Percentiles rank a stretch among this genome's conserved stretches.
phyloP scores from a whole-genome alignment of 352 stramenopile species.

The Phytophthora cryptogea region DNA sequence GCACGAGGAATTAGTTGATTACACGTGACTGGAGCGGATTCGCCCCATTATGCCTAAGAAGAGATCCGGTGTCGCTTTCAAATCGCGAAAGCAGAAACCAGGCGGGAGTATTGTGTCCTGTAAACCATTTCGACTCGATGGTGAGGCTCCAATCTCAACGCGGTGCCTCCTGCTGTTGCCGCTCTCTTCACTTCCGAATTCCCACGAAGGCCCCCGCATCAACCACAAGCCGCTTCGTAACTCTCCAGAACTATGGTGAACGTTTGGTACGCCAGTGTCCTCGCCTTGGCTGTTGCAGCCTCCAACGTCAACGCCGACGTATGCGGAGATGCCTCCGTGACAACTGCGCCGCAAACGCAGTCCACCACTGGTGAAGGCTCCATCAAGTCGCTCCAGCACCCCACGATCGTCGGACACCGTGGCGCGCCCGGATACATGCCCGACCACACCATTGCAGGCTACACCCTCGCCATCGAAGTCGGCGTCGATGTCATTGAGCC shows the following conservation, averaged over 20 bases:
- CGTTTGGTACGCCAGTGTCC: conserved; percentile 36
- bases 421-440: conserved; percentile 90
- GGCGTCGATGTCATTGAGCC: conserved; percentile 93
- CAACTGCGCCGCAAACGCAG: not conserved
- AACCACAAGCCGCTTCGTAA: too few species aligned
- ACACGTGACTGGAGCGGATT: conserved; percentile 8
- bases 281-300: conserved; percentile 30
- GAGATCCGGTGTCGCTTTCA: conserved; percentile 21
- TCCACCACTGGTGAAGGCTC: not conserved
- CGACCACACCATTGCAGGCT: conserved; percentile 90
- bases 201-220: conserved; percentile 2
- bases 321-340: conserved; percentile 42
- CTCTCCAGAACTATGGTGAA: conserved; percentile 44
- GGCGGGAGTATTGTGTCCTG: conserved; percentile 5
- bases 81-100: conserved; percentile 18
- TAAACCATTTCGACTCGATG: too few species aligned
- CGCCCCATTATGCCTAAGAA: conserved; percentile 17
- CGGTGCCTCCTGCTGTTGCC: conserved; percentile 12
- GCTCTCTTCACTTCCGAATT: conserved; percentile 30
- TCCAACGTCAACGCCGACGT: conserved; percentile 29
- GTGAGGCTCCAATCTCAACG: conserved; percentile 19
- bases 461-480: conserved; percentile 89
- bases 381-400: conserved; percentile 45
- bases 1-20: too few species aligned
- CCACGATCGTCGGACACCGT: conserved; percentile 81